Evolutionary conservation across 345 rosid species (phyloP).

Genomic region (Arabis alpina): DNA sequence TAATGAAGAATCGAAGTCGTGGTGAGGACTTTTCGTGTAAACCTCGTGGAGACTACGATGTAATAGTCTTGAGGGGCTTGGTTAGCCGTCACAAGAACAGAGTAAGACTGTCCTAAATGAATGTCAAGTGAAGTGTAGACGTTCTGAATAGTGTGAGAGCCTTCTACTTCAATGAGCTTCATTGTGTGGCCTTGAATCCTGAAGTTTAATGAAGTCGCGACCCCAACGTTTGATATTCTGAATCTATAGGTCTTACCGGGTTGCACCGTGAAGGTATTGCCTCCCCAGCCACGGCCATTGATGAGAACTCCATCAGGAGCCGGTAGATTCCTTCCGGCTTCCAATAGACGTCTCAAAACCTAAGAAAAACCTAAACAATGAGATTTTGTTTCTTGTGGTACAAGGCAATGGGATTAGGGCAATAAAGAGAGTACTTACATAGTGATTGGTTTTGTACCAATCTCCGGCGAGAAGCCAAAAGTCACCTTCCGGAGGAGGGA

Average conservation of each 20-base stretch:
- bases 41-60: constrained; percentile 75
- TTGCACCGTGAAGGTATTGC: constrained; percentile 73
- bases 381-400: constrained; percentile 21
- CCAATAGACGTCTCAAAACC: constrained; percentile 62
- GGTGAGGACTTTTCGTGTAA: constrained; percentile 68
- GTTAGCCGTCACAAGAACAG: constrained; percentile 85
- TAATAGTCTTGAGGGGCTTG: constrained; percentile 79
- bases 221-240: constrained; percentile 87
- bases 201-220: constrained; percentile 70
- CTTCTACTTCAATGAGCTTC: constrained; percentile 92
- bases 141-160: constrained; percentile 86
- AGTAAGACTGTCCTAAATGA: constrained; percentile 90
- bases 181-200: constrained; percentile 84
- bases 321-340: constrained; percentile 68
- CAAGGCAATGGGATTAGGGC: constrained; percentile 10
- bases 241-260: constrained; percentile 88
- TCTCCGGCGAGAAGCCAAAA: constrained; percentile 80
- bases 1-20: constrained; percentile 85
- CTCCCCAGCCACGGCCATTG: constrained; percentile 89
- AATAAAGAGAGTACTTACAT: constrained; percentile 45
- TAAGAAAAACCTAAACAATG: constrained; percentile 15
- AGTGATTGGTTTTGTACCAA: constrained; percentile 84
- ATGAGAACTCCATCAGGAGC: constrained; percentile 85
- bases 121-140: constrained; percentile 68
- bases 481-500: constrained; percentile 72